Conservation (phyloP, 306 rosid species). For the Cucumis melo region DNA sequence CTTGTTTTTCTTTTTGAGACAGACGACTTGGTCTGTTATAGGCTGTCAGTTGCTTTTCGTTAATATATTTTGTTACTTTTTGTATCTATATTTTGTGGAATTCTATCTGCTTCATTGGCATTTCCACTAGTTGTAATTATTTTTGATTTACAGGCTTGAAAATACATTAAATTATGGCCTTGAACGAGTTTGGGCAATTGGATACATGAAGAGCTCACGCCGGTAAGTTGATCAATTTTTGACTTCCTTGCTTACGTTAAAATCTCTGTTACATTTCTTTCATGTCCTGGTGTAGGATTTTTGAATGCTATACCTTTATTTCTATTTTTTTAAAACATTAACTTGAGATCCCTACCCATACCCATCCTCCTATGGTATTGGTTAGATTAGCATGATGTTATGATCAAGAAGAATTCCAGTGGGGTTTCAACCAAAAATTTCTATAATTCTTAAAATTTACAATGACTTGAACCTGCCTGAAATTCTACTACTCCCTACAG, state of each 20-base stretch:
- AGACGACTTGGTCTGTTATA: not conserved
- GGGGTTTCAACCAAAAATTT: not conserved
- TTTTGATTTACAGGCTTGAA: too few species aligned
- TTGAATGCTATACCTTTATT: not conserved
- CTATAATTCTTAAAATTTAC: not conserved
- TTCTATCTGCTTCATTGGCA: too few species aligned
- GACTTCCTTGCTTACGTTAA: too few species aligned
- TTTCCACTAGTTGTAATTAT: too few species aligned
- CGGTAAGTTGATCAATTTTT: too few species aligned
- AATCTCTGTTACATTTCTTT: too few species aligned
- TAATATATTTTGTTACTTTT: too few species aligned
- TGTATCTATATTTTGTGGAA: too few species aligned
- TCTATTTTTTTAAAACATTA: not conserved
- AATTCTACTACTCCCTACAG: slow-evolving; percentile 24
- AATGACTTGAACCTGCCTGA: not conserved
- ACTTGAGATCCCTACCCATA: not conserved
- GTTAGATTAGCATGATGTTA: not conserved
- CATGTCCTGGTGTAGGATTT: too few species aligned
- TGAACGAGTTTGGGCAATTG: too few species aligned
- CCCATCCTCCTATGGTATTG: not conserved
- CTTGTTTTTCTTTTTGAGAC: not conserved
- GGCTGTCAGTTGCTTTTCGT: not conserved
- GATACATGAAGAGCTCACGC: too few species aligned
- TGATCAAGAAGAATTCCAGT: not conserved
- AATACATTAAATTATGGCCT: too few species aligned